Percentiles rank a stretch among this genome's conserved stretches.
Evolutionary conservation across 805 yeast species (phyloP).

Genomic region (Aciculoconidium aculeatum): DNA sequence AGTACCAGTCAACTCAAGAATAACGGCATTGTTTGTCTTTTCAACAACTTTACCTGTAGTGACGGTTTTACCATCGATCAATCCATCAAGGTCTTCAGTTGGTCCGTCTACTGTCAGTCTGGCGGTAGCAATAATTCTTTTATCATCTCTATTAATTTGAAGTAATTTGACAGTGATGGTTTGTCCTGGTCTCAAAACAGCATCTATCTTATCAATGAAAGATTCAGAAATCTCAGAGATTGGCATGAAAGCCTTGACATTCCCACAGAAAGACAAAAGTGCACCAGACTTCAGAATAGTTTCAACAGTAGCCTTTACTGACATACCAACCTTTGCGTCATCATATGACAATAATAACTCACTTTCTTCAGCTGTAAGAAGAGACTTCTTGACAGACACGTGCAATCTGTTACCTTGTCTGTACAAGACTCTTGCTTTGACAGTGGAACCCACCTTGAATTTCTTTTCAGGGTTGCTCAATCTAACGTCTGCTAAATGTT

Average conservation of each 20-base stretch:
- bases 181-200: constrained; percentile 78
- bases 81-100: constrained; percentile 38
- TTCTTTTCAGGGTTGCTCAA: constrained; percentile 88
- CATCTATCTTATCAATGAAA: constrained; percentile 69
- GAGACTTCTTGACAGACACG: constrained; percentile 76
- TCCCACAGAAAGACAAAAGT: constrained; percentile 76
- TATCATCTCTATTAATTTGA: constrained; percentile 45
- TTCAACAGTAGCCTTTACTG: constrained; percentile 69
- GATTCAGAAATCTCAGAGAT: constrained; percentile 86
- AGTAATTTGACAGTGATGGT: constrained; percentile 67
- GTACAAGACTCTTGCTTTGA: constrained; percentile 65
- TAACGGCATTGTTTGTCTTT: constrained; percentile 65
- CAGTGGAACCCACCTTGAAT: constrained; percentile 77
- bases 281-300: constrained; percentile 73
- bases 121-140: constrained; percentile 66
- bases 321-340: constrained; percentile 39
- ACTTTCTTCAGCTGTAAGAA: constrained; percentile 61
- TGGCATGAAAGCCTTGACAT: constrained; percentile 75
- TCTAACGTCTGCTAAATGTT: constrained; percentile 79
- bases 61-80: constrained; percentile 59
- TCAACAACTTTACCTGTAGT: constrained; percentile 59
- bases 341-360: constrained; percentile 38
- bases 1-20: constrained; percentile 48
- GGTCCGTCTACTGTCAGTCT: constrained; percentile 47
- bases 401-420: constrained; percentile 45